Base-by-base conservation (phyloP, 2,329 filamentous ascomycete species). In the Cordyceps cicadae region DNA sequence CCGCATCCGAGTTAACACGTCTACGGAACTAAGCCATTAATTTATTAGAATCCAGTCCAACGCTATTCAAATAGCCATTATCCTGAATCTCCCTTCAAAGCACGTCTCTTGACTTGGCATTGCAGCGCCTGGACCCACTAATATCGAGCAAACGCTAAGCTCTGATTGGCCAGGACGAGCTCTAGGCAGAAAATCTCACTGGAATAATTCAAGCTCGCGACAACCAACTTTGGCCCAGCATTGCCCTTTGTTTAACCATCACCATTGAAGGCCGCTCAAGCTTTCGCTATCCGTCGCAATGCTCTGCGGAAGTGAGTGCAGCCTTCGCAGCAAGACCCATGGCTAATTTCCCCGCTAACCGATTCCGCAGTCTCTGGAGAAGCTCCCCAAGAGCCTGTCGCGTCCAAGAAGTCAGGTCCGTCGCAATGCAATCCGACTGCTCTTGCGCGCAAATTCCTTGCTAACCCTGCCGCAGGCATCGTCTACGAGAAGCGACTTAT, bases 401-500 rank as follows among this genome's bases (percentile, higher is more conserved):
- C 92, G 70, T 99, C 94, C 71, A 88, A 89, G 75, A 96, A 97
- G 79, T 95, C 91, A 71, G 92, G 90, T 92, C 79, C 69, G 86
- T 78, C 46, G 51, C 62, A 55, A 67, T 64, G 4, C 50, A 54
- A 32, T 19, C 29, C 51, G 8, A 26, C n/a, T 19, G 2, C 56
- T 11, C 19, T 6, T 4, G 4, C 46, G 5, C 2, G 5, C n/a
- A 14, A n/a, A 17, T 24, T 17, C 24, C 5, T 46, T 21, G 21
- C 26, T 26, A 48, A 32, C 45, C 29, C 1, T 19, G 5, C 11
- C 21, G 32, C 70, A 90, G 90, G 93, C 69, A 87, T 89, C 72
- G 85, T 97, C 55, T 99, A 95, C 75, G 94, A 99, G 77, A 96
- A 91, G 78, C 88, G 93, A 55, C 81, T 99, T 65, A 93, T 99